A percentile compares a stretch with the other conserved stretches of the same genome.
These are phyloP conservation scores for Entonaema liquescens DNA, from an alignment of 495 filamentous ascomycete genomes.

Conservation along the genomic window DNA sequence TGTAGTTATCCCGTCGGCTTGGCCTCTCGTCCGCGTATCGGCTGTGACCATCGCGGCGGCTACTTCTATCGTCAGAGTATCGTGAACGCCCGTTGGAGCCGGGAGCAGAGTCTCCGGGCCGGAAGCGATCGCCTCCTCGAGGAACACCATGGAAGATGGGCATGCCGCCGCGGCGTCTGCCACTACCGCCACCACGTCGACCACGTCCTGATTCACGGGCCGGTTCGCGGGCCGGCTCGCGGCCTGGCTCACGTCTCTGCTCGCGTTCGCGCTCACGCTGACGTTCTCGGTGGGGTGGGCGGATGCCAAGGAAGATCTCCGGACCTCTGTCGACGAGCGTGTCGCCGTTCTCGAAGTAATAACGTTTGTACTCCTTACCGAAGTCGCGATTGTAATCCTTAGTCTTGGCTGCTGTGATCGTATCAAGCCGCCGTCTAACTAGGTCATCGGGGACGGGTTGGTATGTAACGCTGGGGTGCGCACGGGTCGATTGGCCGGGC, in stretches of 20 bases:
- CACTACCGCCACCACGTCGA: constrained; percentile 33
- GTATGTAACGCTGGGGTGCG: constrained; percentile 52
- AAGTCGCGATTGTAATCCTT: constrained; percentile 55
- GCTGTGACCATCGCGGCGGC: constrained; percentile 8
- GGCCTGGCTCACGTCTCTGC: background rate
- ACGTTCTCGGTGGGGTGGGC: constrained; percentile 58
- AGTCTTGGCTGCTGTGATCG: constrained; percentile 65
- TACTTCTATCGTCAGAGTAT: constrained; percentile 20
- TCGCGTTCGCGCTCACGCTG: constrained; percentile 37
- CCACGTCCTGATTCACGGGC: constrained; percentile 33
- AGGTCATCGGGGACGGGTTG: constrained; percentile 60
- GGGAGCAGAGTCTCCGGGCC: constrained; percentile 29
- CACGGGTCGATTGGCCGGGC: constrained; percentile 36
- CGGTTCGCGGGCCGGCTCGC: background rate
- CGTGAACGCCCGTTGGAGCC: constrained; percentile 34
- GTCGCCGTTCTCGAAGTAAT: constrained; percentile 79
- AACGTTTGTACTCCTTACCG: constrained; percentile 74
- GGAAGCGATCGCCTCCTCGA: constrained; percentile 45
- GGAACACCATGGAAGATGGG: constrained; percentile 43
- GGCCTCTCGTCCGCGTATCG: constrained; percentile 7
- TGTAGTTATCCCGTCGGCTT: constrained; percentile 16
- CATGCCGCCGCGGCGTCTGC: constrained; percentile 35
- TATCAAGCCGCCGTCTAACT: constrained; percentile 71
- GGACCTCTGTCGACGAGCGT: constrained; percentile 77
- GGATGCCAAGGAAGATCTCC: constrained; percentile 69